These are phyloP conservation scores for Parascedosporium putredinis DNA, from an alignment of 2,329 filamentous ascomycete genomes.

Conservation along the genomic window DNA sequence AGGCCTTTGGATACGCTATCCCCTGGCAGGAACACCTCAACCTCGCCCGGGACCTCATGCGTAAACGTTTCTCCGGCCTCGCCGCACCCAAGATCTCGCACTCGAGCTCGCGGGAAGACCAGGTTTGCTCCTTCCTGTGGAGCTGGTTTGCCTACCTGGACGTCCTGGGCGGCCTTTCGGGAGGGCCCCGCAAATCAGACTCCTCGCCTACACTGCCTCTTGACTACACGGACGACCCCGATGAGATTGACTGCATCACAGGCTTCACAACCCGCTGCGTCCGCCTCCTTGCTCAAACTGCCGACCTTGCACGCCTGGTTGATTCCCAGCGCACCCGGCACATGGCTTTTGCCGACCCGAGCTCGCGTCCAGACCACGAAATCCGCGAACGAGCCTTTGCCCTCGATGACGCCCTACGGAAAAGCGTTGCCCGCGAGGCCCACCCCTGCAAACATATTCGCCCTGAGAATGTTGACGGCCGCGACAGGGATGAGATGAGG, in stretches of 20 bases:
- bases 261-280: constrained; percentile 28
- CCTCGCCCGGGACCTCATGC: constrained; percentile 65
- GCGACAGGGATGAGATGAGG: constrained; percentile 51
- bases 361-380: constrained; percentile 49
- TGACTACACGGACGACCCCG: constrained; percentile 40
- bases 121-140: constrained; percentile 62
- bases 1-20: constrained; percentile 69
- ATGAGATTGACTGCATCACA: constrained; percentile 71
- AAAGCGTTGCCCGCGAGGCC: constrained; percentile 35
- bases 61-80: constrained; percentile 35
- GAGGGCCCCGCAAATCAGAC: constrained; percentile 38
- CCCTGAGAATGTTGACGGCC: constrained; percentile 36
- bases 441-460: constrained; percentile 36
- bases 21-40: constrained; percentile 73
- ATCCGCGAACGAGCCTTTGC: constrained; percentile 45
- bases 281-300: constrained; percentile 52
- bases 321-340: constrained; percentile 53
- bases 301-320: constrained; percentile 58
- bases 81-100: constrained; percentile 19
- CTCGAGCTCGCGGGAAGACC: constrained; percentile 24
- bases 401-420: constrained; percentile 51
- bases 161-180: constrained; percentile 62
- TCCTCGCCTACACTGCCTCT: constrained; percentile 41
- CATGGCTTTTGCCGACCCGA: constrained; percentile 19
- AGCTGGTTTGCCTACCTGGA: constrained; percentile 82